Evolutionary conservation across 805 yeast genomes (phyloP).

Genomic region (Komagataella populi): DNA sequence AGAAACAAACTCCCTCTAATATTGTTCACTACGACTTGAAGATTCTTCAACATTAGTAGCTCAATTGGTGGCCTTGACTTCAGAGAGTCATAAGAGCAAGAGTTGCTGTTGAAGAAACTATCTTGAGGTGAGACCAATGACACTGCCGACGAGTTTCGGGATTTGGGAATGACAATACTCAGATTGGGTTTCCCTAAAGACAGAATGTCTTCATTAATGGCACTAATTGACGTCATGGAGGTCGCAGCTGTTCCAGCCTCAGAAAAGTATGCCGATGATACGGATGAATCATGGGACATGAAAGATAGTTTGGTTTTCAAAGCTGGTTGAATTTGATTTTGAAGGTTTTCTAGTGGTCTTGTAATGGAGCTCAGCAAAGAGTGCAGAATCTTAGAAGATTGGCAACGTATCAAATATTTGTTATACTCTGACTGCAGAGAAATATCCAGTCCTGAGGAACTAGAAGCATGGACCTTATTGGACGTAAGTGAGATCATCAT

Average conservation of each 20-base stretch:
- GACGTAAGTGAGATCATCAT: background rate
- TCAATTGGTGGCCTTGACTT: background rate
- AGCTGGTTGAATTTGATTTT: background rate
- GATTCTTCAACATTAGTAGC: background rate
- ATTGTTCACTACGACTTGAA: background rate
- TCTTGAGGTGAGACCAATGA: background rate
- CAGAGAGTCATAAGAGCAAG: background rate
- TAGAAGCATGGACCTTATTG: background rate
- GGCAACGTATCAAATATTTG: background rate
- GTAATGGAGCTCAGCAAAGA: background rate
- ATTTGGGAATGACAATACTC: background rate
- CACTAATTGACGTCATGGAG: slow-evolving; percentile 1
- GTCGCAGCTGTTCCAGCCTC: slow-evolving; percentile 1
- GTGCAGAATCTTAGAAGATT: background rate
- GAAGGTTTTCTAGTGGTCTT: background rate
- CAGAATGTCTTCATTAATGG: slow-evolving; percentile 2
- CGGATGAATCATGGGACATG: background rate
- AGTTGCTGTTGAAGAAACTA: background rate
- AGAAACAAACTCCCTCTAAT: background rate
- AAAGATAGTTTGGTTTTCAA: background rate
- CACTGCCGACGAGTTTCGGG: background rate
- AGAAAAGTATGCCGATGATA: background rate
- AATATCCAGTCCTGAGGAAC: background rate
- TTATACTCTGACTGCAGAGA: background rate
- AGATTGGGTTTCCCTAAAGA: slow-evolving; percentile 4